Evolutionary conservation across 2,329 filamentous ascomycete genomes (phyloP).

Genomic region (Fusarium verticillioides): DNA sequence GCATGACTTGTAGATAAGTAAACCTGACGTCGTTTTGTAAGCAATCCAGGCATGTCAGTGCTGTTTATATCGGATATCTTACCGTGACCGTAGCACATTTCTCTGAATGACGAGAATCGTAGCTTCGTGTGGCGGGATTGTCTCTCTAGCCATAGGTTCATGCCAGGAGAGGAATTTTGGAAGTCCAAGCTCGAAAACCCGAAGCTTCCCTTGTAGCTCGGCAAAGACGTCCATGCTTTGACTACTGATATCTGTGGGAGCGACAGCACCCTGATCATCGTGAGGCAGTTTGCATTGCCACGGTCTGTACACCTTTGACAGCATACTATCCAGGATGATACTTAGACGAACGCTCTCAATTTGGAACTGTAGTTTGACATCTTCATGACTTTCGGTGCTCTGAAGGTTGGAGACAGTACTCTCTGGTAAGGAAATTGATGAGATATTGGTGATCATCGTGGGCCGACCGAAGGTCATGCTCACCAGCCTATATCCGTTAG

Average conservation of each 20-base stretch:
- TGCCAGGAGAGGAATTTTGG: background rate
- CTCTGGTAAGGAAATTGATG: background rate
- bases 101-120: background rate
- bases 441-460: background rate
- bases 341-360: background rate
- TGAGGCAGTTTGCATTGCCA: background rate
- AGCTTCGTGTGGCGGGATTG: background rate
- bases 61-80: fast-evolving
- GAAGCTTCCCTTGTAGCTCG: background rate
- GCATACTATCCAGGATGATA: background rate
- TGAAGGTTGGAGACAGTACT: background rate
- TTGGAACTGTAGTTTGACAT: background rate
- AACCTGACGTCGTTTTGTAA: fast-evolving
- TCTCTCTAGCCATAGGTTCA: background rate
- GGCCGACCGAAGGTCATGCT: background rate
- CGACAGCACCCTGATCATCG: background rate
- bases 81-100: background rate
- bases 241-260: background rate
- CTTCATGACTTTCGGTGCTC: fast-evolving
- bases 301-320: background rate
- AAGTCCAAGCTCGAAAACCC: background rate
- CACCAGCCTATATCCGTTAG: background rate
- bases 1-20: background rate
- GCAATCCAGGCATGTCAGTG: too few relatives aligned
- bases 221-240: background rate